Percentiles rank a stretch among this genome's conserved stretches.
phyloP scores from a whole-genome alignment of 2,329 filamentous ascomycete species.

The Aspergillus uvarum region DNA sequence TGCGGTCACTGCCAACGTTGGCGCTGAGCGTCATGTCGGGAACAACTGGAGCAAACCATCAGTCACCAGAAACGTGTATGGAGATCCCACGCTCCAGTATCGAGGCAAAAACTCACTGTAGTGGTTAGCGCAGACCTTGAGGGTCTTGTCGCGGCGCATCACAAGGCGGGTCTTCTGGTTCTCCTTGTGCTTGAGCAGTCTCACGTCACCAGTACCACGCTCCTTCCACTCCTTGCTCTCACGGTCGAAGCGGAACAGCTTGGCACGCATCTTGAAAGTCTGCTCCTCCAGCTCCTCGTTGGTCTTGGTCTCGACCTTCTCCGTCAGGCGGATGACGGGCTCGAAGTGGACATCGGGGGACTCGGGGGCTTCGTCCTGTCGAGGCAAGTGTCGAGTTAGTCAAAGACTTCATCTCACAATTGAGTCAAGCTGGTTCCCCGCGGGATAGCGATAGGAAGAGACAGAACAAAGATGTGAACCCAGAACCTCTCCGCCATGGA shows the following conservation, averaged over 20 bases:
- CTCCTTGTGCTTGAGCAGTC: constrained; percentile 97
- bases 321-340: constrained; percentile 91
- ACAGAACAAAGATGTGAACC: neutral
- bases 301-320: constrained; percentile 96
- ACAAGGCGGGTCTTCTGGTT: constrained; percentile 96
- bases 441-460: too few species aligned
- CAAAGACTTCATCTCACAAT: neutral
- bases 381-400: constrained; percentile 6
- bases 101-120: constrained; percentile 68
- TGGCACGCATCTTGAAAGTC: constrained; percentile 98
- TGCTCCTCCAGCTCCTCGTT: constrained; percentile 98
- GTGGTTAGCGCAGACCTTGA: constrained; percentile 99
- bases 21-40: constrained; percentile 98
- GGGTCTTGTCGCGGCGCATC: constrained; percentile 98
- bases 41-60: constrained; percentile 62
- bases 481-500: constrained; percentile 12
- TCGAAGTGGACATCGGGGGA: constrained; percentile 96
- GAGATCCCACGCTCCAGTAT: neutral
- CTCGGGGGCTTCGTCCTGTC: constrained; percentile 71
- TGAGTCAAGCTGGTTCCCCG: too few species aligned
- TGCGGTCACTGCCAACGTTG: constrained; percentile 96
- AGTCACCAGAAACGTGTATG: constrained; percentile 12
- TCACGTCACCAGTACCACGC: constrained; percentile 93
- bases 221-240: constrained; percentile 98
- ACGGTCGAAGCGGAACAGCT: constrained; percentile 97